phyloP scores from a whole-genome alignment of 2,329 filamentous ascomycete species.

The Sporothrix variecibatus region DNA sequence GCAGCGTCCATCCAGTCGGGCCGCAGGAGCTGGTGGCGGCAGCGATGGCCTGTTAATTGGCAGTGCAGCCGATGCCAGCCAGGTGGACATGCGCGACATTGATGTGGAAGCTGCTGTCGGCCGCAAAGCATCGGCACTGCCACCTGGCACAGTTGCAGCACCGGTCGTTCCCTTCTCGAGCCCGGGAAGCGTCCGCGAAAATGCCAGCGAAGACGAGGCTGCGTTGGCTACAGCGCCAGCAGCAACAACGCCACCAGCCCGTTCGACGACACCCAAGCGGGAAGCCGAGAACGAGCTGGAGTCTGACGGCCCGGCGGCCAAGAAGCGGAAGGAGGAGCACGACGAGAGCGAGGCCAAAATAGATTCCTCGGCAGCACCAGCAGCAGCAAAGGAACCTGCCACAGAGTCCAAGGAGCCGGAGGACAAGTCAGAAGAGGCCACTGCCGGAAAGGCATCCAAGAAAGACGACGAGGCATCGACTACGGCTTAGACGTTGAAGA shows the following conservation, averaged over 20 bases:
- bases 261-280: constrained; percentile 49
- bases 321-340: constrained; percentile 53
- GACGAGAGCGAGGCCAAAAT: not conserved
- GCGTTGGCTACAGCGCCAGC: not conserved
- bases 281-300: constrained; percentile 54
- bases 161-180: constrained; percentile 14
- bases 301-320: constrained; percentile 40
- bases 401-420: not conserved
- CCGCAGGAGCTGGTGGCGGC: not conserved
- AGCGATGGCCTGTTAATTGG: constrained; percentile 33
- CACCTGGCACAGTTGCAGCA: constrained; percentile 29
- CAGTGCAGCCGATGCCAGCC: constrained; percentile 38
- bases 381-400: not conserved
- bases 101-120: constrained; percentile 64
- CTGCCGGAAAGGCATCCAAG: not conserved
- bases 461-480: not conserved
- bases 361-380: not conserved
- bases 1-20: constrained; percentile 51
- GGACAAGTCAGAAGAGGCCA: not conserved
- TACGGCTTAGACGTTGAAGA: not conserved
- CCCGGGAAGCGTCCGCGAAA: constrained; percentile 27
- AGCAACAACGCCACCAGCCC: not conserved
- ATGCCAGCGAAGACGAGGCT: constrained; percentile 33
- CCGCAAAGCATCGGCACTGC: constrained; percentile 43
- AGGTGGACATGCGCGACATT: constrained; percentile 55